phyloP scores from a whole-genome alignment of 1,284 basidiomycete species.

The Blastosporella zonata region DNA sequence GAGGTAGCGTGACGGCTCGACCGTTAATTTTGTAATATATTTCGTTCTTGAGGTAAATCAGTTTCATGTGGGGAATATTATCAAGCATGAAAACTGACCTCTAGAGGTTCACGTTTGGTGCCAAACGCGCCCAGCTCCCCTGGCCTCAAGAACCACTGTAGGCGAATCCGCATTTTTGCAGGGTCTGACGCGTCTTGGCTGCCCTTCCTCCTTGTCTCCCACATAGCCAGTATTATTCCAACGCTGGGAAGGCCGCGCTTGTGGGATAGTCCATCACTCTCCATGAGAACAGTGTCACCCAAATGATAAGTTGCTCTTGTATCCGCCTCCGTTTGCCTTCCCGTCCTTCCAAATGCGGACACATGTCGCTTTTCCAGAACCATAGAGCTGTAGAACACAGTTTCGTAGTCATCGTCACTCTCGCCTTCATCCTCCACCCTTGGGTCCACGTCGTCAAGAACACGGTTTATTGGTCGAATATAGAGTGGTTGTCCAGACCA shows the following conservation, averaged over 20 bases:
- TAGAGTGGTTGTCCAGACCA: constrained; percentile 43
- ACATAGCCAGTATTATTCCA: constrained; percentile 64
- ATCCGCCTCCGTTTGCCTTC: constrained; percentile 19
- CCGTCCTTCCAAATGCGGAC: constrained; percentile 19
- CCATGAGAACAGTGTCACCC: constrained; percentile 66
- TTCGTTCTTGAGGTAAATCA: constrained; percentile 50
- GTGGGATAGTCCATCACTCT: constrained; percentile 40
- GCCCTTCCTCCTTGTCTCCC: constrained; percentile 43
- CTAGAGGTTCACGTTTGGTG: constrained; percentile 50
- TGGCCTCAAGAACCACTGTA: constrained; percentile 73
- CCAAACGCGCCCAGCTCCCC: constrained; percentile 55
- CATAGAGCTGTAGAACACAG: constrained; percentile 41
- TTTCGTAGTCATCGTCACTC: constrained; percentile 29
- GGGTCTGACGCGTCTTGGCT: constrained; percentile 21
- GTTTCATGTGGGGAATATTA: constrained; percentile 1
- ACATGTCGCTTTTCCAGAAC: constrained; percentile 31
- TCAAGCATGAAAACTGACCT: constrained; percentile 38
- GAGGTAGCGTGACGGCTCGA: constrained; percentile 45
- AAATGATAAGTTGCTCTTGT: constrained; percentile 39
- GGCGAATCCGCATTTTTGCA: constrained; percentile 45
- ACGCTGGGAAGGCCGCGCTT: constrained; percentile 51
- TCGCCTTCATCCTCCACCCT: constrained; percentile 26
- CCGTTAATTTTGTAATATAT: constrained; percentile 60
- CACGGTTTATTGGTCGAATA: constrained; percentile 34
- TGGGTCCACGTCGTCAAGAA: constrained; percentile 37